Evolutionary conservation across 768 basidiomycete species (phyloP).

Genomic region (Lentinus tigrinus): DNA sequence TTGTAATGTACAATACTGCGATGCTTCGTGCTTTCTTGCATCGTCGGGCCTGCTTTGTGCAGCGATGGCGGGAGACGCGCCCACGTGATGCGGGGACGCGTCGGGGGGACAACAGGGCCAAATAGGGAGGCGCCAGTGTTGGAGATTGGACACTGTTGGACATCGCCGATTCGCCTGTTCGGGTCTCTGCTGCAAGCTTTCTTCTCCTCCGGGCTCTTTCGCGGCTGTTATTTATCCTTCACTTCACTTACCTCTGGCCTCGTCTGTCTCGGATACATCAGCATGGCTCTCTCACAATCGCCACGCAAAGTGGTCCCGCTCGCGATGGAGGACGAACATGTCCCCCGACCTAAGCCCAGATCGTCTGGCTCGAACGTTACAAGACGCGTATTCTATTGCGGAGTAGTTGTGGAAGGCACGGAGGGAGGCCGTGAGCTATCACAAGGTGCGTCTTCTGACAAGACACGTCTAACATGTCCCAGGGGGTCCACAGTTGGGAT

Average conservation of each 20-base stretch:
- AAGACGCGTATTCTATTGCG: conserved; percentile 84
- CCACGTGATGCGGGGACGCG: conserved; percentile 16
- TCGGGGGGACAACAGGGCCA: conserved; percentile 7
- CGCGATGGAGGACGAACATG: conserved; percentile 62
- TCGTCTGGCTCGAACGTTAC: conserved; percentile 48
- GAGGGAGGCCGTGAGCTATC: conserved; percentile 67
- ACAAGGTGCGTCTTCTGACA: conserved; percentile 47
- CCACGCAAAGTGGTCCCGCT: conserved; percentile 76
- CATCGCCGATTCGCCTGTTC: background rate
- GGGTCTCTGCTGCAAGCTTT: background rate
- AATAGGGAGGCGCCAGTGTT: conserved; percentile 7
- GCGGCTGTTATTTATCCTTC: background rate
- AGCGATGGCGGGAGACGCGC: conserved; percentile 2
- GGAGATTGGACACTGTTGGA: background rate
- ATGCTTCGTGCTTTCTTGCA: background rate
- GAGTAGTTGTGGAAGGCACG: conserved; percentile 85
- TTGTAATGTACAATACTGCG: background rate
- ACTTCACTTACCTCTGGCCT: background rate
- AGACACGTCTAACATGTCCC: background rate
- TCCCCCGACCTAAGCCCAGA: conserved; percentile 37
- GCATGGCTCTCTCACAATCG: conserved; percentile 66
- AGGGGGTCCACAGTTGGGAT: background rate
- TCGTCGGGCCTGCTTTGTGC: background rate
- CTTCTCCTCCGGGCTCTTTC: background rate
- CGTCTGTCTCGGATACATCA: conserved; percentile 1